Base-by-base conservation (phyloP, 2,329 filamentous ascomycete genomes). In the Pezizomycotina sp. region DNA sequence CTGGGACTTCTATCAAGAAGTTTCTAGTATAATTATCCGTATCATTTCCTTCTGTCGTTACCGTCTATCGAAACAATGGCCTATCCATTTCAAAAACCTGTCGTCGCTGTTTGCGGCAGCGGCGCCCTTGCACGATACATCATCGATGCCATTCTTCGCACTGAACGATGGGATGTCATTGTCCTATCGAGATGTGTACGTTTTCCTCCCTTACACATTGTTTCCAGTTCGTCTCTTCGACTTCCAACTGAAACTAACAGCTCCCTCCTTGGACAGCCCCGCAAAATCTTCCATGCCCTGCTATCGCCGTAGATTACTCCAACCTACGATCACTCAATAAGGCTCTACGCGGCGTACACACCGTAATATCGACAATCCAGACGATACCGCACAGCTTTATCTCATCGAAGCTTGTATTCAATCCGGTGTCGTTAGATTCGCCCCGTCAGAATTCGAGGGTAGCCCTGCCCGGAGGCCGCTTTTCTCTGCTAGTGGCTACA, bases 21-120 rank as follows among this genome's bases (percentile, higher is more conserved):
- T n/a, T n/a, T n/a, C n/a, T n/a, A n/a, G n/a, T n/a, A n/a, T n/a
- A n/a, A n/a, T n/a, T n/a, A n/a, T n/a, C n/a, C n/a, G n/a, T n/a
- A n/a, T n/a, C n/a, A n/a, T n/a, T n/a, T n/a, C n/a, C n/a, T n/a
- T n/a, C n/a, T n/a, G n/a, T n/a, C n/a, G n/a, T n/a, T n/a, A n/a
- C n/a, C n/a, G n/a, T n/a, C n/a, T n/a, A n/a, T n/a, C n/a, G n/a
- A n/a, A n/a, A n/a, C n/a, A n/a, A n/a, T n/a, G n/a, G n/a, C n/a
- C n/a, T n/a, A n/a, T n/a, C n/a, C n/a, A n/a, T n/a, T n/a, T n/a
- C n/a, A n/a, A n/a, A n/a, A n/a, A n/a, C n/a, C n/a, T n/a, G n/a
- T n/a, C n/a, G 41, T 50, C 36, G 48, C 48, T 30, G 31, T 50
- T 13, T 48, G 43, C n/a, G 48, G 48, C 12, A 49, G 43, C 18